Evolutionary conservation across 1,284 basidiomycete species (phyloP), one percentile per base, ranked within the genome.

Genomic region (Inonotus hispidus): DNA sequence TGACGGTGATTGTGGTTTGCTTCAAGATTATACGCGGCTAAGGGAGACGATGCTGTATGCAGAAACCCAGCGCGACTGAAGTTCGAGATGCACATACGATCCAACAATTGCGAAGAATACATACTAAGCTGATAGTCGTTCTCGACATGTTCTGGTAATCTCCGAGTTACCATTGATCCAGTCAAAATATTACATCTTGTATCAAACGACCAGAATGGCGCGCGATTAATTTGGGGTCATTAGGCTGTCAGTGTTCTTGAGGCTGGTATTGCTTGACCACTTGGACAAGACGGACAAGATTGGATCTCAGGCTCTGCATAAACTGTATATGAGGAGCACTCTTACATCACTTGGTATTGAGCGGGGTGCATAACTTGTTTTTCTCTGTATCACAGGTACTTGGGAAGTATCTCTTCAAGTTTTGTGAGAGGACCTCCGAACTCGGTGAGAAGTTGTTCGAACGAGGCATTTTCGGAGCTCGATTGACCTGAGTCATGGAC

Each of bases 381-480:
- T 16, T 16, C 11, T 16, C 39, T 14, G n/a, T 41, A 5, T 38
- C 55, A 59, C 27, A 87, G 71, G 68, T 88, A 89, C n/a, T 73
- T 77, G 19, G 85, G 83, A 55, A 88, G 66, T 45, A 85, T 72
- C 3, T 79, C 75, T 63, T 83, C 74, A 8, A 85, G 77, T 52
- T 78, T 79, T 21, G 71, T 80, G 62, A 85, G 68, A 1, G 73
- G 71, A n/a, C 68, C 63, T 7, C 71, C 72, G 64, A 75, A 68
- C 55, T 69, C 69, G 41, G 73, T 70, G 35, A 87, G 66, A 5
- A 85, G 65, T 21, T 75, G 70, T 49, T 75, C 67, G 66, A 88
- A 81, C 1, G 75, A 73, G 2, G 77, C 64, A 49, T 75, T 67
- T 43, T 77, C 68, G 3, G 65, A 29, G 13, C 39, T 19, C 11